Evolutionary conservation across 2,329 filamentous ascomycete species (phyloP), one percentile per base, ranked within the genome.

Genomic region (Talaromyces islandicus): DNA sequence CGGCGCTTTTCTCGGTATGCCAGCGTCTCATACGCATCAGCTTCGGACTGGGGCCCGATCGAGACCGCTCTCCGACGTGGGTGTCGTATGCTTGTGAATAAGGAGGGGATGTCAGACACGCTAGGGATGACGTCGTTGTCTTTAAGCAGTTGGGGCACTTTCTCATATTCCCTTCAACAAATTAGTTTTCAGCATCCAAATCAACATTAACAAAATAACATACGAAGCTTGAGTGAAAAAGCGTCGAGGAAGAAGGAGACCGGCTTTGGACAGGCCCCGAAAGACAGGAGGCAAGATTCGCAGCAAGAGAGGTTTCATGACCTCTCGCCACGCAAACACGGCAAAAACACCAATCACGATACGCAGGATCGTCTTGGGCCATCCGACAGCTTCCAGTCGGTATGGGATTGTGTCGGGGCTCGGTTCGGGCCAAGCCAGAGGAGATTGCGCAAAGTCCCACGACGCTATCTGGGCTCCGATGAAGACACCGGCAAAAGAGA

Each of bases 11-110:
- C 91, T 21, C 93, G 87, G 71, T 96, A 96, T 6, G 93, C 94
- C 54, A 99, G 81, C 21, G 92, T 91, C 78, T 99, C 94, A 76
- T 97, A 96, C 25, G 92, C 94, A 76, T 99, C 94, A 1, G 94
- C 94, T 62, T 92, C 92, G 52, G 92, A 97, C 76, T 97, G 94
- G 1, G 94, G 94, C 0, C 94, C 94, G 57, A 97, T 85, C 6
- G 92, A 96, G 35, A 97, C 86, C 32, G 92, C 89, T 56, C 94
- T 85, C 63, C 91, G 82, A 14, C 83, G 84, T 0, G 91, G 90
- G 66, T 93, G 87, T 25, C 91, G 86, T 52, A 97, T 90, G 48
- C 87, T 91, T 62, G 87, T 88, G 25, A 97, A 82, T 70, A 97
- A 86, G 32, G 85, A 84, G 3, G 93, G 91, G 24, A 97, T 85